Evolutionary conservation across 768 basidiomycete species (phyloP), one percentile per base, ranked within the genome.

Genomic region (Macrolepiota albuminosa): DNA sequence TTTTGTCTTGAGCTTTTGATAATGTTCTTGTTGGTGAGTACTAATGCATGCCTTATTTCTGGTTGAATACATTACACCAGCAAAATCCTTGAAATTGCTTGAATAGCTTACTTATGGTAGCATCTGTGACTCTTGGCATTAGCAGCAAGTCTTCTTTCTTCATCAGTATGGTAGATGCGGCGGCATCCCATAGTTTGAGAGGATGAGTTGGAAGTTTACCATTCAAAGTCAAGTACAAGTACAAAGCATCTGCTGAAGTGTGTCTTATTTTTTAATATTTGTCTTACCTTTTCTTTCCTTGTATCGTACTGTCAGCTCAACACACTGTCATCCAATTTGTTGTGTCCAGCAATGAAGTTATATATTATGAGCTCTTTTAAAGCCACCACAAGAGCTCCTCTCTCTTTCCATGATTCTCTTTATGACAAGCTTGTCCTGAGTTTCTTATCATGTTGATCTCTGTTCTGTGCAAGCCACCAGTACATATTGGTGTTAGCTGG

Each of bases 361-460:
- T 84, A 82, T 63, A 69, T 63, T 47, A 31, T 56, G 24, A 42
- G 33, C 26, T 52, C 49, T 49, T 46, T 57, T 39, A 45, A 8
- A 59, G 52, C 11, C 39, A 50, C 56, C 1, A 53, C 36, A 11
- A 63, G 62, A 31, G 59, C 58, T 2, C n/a, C 65, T 56, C 61
- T 73, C 36, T 78, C 75, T 16, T 84, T 89, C 65, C 81, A 86
- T 61, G 76, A 71, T 58, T 75, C 81, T 4, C 72, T 92, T 46
- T 92, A 84, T 68, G 91, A 93, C 66, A 90, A 93, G 72, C 81
- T 93, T 49, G 75, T 91, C 49, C 75, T 92, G 24, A 80, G 78
- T 66, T 84, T 92, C 57, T 89, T 93, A 76, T 85, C 89, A 2
- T 80, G 65, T 71, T 24, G 89, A 91, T 71, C 83, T 93, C 33